Base-by-base conservation (phyloP, 2,329 filamentous ascomycete genomes). In the Epichloe glyceriae region DNA sequence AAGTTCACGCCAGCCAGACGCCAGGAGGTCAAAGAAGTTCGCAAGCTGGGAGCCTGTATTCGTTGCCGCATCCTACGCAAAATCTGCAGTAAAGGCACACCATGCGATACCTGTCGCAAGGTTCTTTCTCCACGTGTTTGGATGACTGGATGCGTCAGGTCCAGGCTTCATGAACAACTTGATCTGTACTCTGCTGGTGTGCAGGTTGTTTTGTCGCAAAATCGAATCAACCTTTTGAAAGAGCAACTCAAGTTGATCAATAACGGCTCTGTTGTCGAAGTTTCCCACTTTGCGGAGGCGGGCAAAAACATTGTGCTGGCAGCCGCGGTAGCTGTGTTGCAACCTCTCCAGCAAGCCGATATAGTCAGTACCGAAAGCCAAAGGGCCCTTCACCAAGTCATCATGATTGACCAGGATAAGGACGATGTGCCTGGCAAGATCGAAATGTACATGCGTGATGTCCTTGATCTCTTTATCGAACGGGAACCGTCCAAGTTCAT, bases 51-150 rank as follows among this genome's bases (percentile, higher is more conserved):
- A 5, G 80, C 81, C 12, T 85, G 81, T 57, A 82, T 83, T 49
- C 71, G 81, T 43, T 85, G 81, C 58, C 73, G 80, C 38, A 83
- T 84, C 54, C 64, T 85, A 37, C 74, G 80, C 52, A 85, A 85
- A 65, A 81, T 78, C 1, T 85, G 81, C 58, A 80, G 79, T n/a
- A 75, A 73, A 52, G 80, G 78, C 34, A 76, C 73, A 6, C 80
- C 80, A 0, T 85, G 81, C 56, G 74, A 78, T 49, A 79, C 80
- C 1, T 85, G 81, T 55, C 73, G 74, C 53, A 82, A 80, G 58
- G 80, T 85, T 0, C 66, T 83, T 39, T 74, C 76, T 3, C 79
- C 81, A 0, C 73, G 81, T 8, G 73, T 84, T n/a, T 85, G 81
- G 81, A 76, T 74, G 53, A 76, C 75, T 3, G 77, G 78, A 10